phyloP scores from a whole-genome alignment of 106 monocot genomes.

The Gastrodia elata region DNA sequence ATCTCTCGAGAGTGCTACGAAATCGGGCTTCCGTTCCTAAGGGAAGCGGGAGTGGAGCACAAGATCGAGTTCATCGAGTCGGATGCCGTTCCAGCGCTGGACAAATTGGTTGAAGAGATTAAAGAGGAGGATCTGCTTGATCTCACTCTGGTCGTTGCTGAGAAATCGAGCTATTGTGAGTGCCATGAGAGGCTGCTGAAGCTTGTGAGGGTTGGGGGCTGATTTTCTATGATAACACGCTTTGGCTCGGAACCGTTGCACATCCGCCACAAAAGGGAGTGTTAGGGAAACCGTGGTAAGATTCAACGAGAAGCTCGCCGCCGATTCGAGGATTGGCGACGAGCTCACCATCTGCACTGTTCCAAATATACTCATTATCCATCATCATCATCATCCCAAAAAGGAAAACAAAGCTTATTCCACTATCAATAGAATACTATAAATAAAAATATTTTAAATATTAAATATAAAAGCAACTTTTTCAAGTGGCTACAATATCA shows the following conservation, averaged over 20 bases:
- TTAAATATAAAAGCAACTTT: no score
- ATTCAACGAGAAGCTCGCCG: conserved; percentile 23
- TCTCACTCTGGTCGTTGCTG: conserved; percentile 45
- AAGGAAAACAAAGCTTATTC: no score
- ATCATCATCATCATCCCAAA: no score
- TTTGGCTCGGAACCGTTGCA: conserved; percentile 47
- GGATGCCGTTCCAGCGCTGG: conserved; percentile 13
- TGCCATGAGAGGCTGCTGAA: conserved; percentile 48
- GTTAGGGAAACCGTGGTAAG: conserved; percentile 1
- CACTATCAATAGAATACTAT: no score
- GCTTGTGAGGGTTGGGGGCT: conserved; percentile 50
- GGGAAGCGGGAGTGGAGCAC: conserved; percentile 16
- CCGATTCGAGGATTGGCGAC: conserved; percentile 9
- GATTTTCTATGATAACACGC: conserved; percentile 53
- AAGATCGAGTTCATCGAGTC: conserved; percentile 31
- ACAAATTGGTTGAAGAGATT: conserved; percentile 8
- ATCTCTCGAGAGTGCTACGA: conserved; percentile 8
- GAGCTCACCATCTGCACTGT: conserved; percentile 14
- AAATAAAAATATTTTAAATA: no score
- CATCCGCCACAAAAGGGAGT: conserved; percentile 4
- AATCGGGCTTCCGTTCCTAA: conserved; percentile 14
- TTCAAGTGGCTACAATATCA: no score
- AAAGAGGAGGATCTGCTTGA: conserved; percentile 23
- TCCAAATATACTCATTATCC: no score
- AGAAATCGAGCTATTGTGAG: conserved; percentile 31